Conservation (phyloP, 2,329 filamentous ascomycete genomes). For the Aureobasidium sp. region DNA sequence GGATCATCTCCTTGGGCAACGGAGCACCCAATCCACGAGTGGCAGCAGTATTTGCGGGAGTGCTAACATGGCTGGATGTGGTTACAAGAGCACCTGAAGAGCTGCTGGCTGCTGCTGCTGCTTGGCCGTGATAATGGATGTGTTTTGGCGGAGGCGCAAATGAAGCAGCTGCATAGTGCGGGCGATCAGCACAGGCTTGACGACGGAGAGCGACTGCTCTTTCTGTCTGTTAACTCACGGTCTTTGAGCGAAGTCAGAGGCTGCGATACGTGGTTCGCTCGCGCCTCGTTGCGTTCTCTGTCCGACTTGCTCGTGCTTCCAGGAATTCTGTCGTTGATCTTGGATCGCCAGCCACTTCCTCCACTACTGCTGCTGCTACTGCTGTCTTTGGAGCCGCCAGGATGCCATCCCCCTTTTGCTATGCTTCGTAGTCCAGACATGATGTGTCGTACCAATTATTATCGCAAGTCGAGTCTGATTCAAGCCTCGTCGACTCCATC, state of each 20-base stretch:
- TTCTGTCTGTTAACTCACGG: constrained; percentile 30
- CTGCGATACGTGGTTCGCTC: constrained; percentile 46
- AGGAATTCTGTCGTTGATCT: constrained; percentile 45
- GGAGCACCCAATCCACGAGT: constrained; percentile 39
- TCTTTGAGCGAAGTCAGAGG: constrained; percentile 68
- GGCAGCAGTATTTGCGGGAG: constrained; percentile 19
- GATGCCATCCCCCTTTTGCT: constrained; percentile 45
- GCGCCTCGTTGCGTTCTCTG: constrained; percentile 33
- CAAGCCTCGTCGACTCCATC: not conserved
- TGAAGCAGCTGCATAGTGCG: constrained; percentile 40
- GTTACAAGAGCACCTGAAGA: not conserved
- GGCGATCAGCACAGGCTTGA: not conserved
- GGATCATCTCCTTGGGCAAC: constrained; percentile 33
- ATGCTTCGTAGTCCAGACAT: constrained; percentile 20
- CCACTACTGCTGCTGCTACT: constrained; percentile 26
- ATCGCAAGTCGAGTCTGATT: not conserved
- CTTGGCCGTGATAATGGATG: constrained; percentile 42
- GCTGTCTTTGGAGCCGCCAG: constrained; percentile 30
- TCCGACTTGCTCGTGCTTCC: constrained; percentile 42
- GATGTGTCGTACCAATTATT: not conserved
- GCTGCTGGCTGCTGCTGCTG: constrained; percentile 27
- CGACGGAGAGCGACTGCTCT: too few species aligned
- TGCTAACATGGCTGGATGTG: not conserved
- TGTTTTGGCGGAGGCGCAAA: constrained; percentile 79
- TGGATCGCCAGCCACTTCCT: constrained; percentile 16